Evolutionary conservation across 306 rosid genomes (phyloP).

Genomic region (Fagus crenata): DNA sequence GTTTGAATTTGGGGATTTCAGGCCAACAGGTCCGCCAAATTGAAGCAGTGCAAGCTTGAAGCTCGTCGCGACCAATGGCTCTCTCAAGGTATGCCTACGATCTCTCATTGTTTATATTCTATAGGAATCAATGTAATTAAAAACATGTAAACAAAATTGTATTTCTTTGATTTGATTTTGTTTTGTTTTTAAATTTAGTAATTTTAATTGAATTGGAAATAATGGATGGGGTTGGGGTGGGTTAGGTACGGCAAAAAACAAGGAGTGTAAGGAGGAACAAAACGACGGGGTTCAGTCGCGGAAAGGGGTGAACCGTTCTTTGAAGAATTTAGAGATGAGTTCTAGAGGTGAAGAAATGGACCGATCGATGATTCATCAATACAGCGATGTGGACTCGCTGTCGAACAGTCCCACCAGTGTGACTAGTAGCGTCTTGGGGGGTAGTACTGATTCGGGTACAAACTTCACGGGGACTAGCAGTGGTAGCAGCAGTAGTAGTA

Average conservation of each 20-base stretch:
- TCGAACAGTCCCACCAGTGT: conserved; percentile 64
- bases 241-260: conserved; percentile 65
- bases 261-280: conserved; percentile 57
- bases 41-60: conserved; percentile 95
- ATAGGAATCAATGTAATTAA: background rate
- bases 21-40: conserved; percentile 89
- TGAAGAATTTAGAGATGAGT: conserved; percentile 53
- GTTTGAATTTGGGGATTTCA: conserved; percentile 31
- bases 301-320: conserved; percentile 39
- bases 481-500: conserved; percentile 51
- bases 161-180: background rate
- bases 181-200: conserved; percentile 9
- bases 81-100: conserved; percentile 62
- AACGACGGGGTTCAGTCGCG: conserved; percentile 36
- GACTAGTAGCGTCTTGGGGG: conserved; percentile 50
- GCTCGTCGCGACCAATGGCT: conserved; percentile 99
- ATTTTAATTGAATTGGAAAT: conserved; percentile 27
- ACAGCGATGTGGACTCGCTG: conserved; percentile 62
- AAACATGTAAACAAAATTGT: too few relatives aligned
- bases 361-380: conserved; percentile 46
- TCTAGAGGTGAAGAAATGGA: conserved; percentile 46
- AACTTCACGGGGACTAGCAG: conserved; percentile 70
- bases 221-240: conserved; percentile 17
- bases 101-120: background rate
- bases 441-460: conserved; percentile 73